phyloP scores from a whole-genome alignment of 176 grass and related monocot genomes.

The Miscanthus lutarioriparius region DNA sequence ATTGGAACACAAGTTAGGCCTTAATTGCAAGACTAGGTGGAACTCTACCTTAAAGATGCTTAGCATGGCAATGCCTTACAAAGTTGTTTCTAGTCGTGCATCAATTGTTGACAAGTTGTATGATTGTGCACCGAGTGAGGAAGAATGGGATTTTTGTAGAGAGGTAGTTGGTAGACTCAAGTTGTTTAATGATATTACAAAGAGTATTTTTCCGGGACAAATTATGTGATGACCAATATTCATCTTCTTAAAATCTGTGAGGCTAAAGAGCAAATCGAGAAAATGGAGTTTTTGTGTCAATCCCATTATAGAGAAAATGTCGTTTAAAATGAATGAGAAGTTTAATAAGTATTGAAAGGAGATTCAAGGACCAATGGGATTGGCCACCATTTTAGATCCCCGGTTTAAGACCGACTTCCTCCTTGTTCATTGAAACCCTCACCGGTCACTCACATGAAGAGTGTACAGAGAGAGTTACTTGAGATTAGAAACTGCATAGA shows the following conservation, averaged over 20 bases:
- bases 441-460: too few relatives aligned
- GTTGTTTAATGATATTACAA: not conserved
- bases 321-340: not conserved
- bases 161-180: not conserved
- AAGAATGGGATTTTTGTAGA: not conserved
- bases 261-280: not conserved
- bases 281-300: not conserved
- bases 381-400: too few relatives aligned
- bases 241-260: constrained; percentile 4
- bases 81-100: not conserved
- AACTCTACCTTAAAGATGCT: not conserved
- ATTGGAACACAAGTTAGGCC: too few relatives aligned
- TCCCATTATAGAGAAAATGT: not conserved
- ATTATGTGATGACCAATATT: not conserved
- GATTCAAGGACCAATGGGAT: too few relatives aligned
- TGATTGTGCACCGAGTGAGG: not conserved
- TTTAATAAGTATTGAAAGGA: too few relatives aligned
- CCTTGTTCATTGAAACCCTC: too few relatives aligned
- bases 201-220: not conserved
- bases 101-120: not conserved
- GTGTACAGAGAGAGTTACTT: too few relatives aligned
- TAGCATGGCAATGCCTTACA: not conserved
- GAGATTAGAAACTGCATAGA: too few relatives aligned
- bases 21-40: too few relatives aligned
- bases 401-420: too few relatives aligned